phyloP scores from a whole-genome alignment of 441 rosid genomes.

The Populus hybrid region DNA sequence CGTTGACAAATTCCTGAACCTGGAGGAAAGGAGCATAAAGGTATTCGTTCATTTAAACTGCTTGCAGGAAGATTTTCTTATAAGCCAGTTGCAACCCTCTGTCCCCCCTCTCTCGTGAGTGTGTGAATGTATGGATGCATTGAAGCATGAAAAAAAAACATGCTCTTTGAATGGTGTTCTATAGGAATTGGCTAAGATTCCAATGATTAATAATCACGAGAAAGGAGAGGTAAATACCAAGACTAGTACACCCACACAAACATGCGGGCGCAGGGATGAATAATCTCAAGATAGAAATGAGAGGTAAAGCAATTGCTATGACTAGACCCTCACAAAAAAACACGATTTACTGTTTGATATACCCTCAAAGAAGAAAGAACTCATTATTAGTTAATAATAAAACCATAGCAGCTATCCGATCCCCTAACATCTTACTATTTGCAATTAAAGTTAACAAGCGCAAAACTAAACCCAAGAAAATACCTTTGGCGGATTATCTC shows the following conservation, averaged over 20 bases:
- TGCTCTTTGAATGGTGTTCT: neutral
- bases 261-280: neutral
- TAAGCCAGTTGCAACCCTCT: neutral
- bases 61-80: neutral
- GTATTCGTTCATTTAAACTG: neutral
- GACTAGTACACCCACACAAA: neutral
- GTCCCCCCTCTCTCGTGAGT: no score
- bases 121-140: neutral
- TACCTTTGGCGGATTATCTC: constrained; percentile 89
- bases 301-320: neutral
- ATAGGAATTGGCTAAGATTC: no score
- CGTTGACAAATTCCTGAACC: constrained; percentile 74
- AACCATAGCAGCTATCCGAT: neutral
- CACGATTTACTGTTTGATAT: neutral
- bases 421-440: neutral
- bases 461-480: neutral
- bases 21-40: constrained; percentile 16
- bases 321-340: neutral
- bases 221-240: neutral
- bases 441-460: neutral
- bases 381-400: neutral
- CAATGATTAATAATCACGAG: neutral
- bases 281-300: neutral
- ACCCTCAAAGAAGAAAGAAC: neutral
- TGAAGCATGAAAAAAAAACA: neutral